A percentile compares a stretch with the other conserved stretches of the same genome.
Evolutionary conservation across 129 eudicot species (phyloP).

Genomic region (Rutidosis leptorrhynchoides): DNA sequence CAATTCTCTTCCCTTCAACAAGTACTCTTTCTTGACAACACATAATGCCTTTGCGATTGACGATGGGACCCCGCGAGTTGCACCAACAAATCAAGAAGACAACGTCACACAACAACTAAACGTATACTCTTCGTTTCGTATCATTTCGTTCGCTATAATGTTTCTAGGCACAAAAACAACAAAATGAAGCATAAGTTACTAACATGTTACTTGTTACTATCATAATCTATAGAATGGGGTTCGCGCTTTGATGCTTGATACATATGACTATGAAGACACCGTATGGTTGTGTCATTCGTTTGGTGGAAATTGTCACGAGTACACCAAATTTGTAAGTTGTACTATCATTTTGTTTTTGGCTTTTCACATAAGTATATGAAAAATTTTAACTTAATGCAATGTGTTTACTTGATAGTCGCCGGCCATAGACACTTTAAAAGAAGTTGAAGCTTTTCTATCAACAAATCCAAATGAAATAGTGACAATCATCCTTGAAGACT

Average conservation of each 20-base stretch:
- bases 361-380: not conserved
- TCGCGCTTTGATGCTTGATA: conserved; percentile 92
- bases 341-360: not conserved
- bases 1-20: conserved; percentile 82
- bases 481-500: conserved; percentile 86
- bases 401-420: conserved; percentile 44
- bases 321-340: conserved; percentile 70
- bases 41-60: conserved; percentile 85
- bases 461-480: conserved; percentile 78
- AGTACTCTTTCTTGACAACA: conserved; percentile 81
- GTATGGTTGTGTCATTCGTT: conserved; percentile 95
- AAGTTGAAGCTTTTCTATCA: conserved; percentile 73
- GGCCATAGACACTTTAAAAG: conserved; percentile 63
- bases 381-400: conserved; percentile 3
- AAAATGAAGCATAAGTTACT: not conserved
- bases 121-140: conserved; percentile 37
- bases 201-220: conserved; percentile 5
- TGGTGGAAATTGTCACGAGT: conserved; percentile 76
- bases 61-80: conserved; percentile 50
- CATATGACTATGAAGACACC: conserved; percentile 70
- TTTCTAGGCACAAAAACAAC: not conserved
- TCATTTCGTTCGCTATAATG: not conserved
- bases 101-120: conserved; percentile 70
- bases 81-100: conserved; percentile 77
- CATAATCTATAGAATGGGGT: conserved; percentile 62